Evolutionary conservation across 495 filamentous ascomycete genomes (phyloP).

Genomic region (Aspergillus biplanus): DNA sequence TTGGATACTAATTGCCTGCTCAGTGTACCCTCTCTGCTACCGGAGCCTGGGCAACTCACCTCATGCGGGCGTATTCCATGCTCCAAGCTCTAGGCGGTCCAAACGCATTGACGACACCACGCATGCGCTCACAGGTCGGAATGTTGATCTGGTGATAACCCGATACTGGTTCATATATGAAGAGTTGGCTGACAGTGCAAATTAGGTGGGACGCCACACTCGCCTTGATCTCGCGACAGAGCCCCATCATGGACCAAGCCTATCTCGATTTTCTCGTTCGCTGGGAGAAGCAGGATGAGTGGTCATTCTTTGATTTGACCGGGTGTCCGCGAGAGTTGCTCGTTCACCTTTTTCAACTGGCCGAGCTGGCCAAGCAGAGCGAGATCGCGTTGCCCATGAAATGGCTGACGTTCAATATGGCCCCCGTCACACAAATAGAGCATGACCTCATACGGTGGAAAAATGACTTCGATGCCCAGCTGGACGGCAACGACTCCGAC

Average conservation of each 20-base stretch:
- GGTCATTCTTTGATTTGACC: slow-evolving; percentile 34
- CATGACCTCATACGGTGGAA: slow-evolving; percentile 18
- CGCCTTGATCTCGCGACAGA: slow-evolving; percentile 30
- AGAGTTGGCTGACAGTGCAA: slow-evolving; percentile 3
- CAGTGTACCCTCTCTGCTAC: slow-evolving; percentile 26
- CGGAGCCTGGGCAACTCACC: slow-evolving; percentile 21
- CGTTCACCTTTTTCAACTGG: slow-evolving; percentile 25
- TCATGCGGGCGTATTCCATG: slow-evolving; percentile 17
- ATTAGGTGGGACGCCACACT: slow-evolving; percentile 36
- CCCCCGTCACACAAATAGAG: slow-evolving; percentile 26
- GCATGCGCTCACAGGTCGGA: slow-evolving; percentile 28
- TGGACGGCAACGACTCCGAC: background rate
- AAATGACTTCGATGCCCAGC: background rate
- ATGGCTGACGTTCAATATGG: slow-evolving; percentile 24
- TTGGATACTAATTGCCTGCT: background rate
- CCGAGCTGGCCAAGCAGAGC: slow-evolving; percentile 26
- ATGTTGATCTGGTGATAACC: slow-evolving; percentile 30
- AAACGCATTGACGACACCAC: slow-evolving; percentile 7
- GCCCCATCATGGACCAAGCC: slow-evolving; percentile 24
- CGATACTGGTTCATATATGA: no score
- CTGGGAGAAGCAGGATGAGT: slow-evolving; percentile 23
- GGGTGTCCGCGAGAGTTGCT: slow-evolving; percentile 31
- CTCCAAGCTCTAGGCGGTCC: slow-evolving; percentile 23
- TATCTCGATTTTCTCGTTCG: background rate
- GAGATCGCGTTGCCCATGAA: slow-evolving; percentile 30